A percentile compares a stretch with the other conserved stretches of the same genome.
Conservation (phyloP, 257 asterid genomes). For the Solanum bulbocastanum region DNA sequence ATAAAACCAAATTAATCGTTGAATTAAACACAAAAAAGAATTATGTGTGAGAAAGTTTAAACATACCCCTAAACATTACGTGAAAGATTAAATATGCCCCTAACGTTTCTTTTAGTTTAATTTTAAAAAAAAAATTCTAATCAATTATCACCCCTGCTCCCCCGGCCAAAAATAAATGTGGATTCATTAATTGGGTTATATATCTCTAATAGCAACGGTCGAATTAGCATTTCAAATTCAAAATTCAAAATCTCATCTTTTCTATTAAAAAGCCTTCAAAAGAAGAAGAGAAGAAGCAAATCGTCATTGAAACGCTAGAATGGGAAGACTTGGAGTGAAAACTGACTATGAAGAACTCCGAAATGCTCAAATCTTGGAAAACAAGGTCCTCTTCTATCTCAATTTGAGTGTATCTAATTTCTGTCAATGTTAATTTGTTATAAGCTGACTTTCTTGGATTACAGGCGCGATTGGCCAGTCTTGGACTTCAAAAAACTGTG, state of each 20-base stretch:
- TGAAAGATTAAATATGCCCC: background rate
- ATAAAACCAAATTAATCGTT: background rate
- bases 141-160: too few relatives aligned
- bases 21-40: too few relatives aligned
- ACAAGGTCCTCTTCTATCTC: background rate
- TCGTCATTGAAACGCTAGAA: background rate
- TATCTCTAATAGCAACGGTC: background rate
- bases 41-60: background rate
- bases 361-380: conserved; percentile 33
- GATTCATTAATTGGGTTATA: too few relatives aligned
- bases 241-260: background rate
- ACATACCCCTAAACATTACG: background rate
- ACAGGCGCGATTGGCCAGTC: background rate
- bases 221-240: background rate
- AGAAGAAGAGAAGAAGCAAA: background rate
- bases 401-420: background rate
- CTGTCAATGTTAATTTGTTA: background rate
- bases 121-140: too few relatives aligned
- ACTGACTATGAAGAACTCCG: conserved; percentile 53
- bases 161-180: too few relatives aligned
- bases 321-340: conserved; percentile 47
- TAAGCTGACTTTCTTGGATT: background rate
- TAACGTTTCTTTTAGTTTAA: too few relatives aligned
- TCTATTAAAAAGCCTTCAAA: background rate
- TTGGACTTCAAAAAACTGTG: conserved; percentile 1